Conservation (phyloP, 2,329 filamentous ascomycete genomes). For the Harringtonia lauricola region DNA sequence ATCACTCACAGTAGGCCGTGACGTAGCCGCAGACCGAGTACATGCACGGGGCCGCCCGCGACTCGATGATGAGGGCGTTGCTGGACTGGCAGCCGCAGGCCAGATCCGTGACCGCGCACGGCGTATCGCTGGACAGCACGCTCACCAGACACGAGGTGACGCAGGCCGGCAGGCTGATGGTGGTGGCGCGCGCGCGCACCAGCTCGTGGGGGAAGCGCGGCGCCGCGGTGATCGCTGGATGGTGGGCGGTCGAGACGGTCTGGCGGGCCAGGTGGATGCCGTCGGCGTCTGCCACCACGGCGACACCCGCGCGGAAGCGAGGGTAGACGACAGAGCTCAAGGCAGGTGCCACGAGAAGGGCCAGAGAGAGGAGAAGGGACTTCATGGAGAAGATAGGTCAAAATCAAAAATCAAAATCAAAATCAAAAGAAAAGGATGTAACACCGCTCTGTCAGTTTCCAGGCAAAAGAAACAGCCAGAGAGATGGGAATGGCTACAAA, state of each 20-base stretch:
- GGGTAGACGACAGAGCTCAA: no score
- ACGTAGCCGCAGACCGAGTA: slow-evolving; percentile 5
- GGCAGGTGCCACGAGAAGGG: no score
- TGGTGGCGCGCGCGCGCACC: not conserved
- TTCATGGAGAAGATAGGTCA: not conserved
- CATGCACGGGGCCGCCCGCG: slow-evolving; percentile 4
- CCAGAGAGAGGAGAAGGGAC: not conserved
- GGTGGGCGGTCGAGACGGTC: not conserved
- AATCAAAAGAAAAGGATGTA: no score
- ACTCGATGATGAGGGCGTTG: slow-evolving; percentile 3
- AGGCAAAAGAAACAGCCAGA: no score
- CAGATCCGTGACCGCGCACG: slow-evolving; percentile 5
- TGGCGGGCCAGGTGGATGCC: not conserved
- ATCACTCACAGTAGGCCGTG: slow-evolving; percentile 2
- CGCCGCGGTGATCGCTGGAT: not conserved
- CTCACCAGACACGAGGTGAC: slow-evolving; percentile 5
- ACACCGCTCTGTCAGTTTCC: no score
- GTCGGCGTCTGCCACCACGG: not conserved
- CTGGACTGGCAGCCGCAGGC: slow-evolving; percentile 6
- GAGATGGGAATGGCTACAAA: no score
- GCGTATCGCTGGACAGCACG: slow-evolving; percentile 8
- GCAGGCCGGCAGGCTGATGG: slow-evolving; percentile 4
- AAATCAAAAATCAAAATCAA: no score
- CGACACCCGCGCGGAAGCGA: no score
- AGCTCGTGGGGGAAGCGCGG: not conserved